Conservation (phyloP, 768 basidiomycete species). For the Heimioporus sp. region DNA sequence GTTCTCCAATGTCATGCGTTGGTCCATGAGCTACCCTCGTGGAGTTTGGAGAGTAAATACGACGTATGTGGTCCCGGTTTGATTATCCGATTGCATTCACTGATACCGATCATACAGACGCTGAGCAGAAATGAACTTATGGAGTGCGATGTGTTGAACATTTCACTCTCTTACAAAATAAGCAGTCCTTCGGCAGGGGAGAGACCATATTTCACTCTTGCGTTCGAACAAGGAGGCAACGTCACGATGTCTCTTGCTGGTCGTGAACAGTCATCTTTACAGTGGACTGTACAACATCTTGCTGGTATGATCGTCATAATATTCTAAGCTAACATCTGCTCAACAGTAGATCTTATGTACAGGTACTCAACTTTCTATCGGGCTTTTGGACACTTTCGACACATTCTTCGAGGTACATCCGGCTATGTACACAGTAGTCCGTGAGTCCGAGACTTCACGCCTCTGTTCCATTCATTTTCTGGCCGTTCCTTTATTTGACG, state of each 20-base stretch:
- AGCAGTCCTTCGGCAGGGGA: slow-evolving; percentile 7
- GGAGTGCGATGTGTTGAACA: slow-evolving; percentile 14
- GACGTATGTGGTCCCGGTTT: slow-evolving; percentile 4
- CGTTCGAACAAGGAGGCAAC: slow-evolving; percentile 36
- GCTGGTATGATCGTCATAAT: slow-evolving; percentile 32
- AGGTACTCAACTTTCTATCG: slow-evolving; percentile 46
- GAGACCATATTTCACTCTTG: slow-evolving; percentile 40
- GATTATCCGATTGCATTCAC: no score
- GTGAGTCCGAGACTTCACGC: slow-evolving; percentile 23
- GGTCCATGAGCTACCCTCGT: slow-evolving; percentile 3
- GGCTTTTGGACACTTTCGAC: slow-evolving; percentile 43
- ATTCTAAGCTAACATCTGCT: not conserved
- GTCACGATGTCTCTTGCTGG: slow-evolving; percentile 37
- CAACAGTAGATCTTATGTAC: not conserved
- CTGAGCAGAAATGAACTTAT: not conserved
- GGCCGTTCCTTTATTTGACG: not conserved
- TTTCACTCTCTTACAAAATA: slow-evolving; percentile 2
- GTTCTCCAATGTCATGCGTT: not conserved
- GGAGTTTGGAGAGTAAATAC: not conserved
- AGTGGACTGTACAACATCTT: slow-evolving; percentile 40
- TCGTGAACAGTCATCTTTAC: slow-evolving; percentile 27
- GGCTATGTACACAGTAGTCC: slow-evolving; percentile 33
- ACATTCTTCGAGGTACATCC: slow-evolving; percentile 41
- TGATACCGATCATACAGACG: not conserved
- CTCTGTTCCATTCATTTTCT: not conserved